These are phyloP conservation scores for Pyricularia sp. DNA, from an alignment of 2,329 filamentous ascomycete genomes.

Conservation along the genomic window DNA sequence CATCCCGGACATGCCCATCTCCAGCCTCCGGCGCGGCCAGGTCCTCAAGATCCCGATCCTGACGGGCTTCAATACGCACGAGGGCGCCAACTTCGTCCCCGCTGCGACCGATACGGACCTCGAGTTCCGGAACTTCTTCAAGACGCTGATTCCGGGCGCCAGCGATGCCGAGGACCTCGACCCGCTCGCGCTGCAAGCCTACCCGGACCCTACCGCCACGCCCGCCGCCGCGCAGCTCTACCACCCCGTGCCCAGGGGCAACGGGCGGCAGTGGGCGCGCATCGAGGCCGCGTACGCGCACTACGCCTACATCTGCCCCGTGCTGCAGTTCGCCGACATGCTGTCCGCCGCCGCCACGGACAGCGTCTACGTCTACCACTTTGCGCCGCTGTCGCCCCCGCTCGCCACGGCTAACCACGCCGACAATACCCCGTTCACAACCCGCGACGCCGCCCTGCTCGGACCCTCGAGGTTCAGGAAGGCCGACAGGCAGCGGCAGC, in stretches of 20 bases:
- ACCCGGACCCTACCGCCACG: conserved; percentile 44
- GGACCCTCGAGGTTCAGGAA: neutral
- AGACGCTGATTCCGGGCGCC: conserved; percentile 48
- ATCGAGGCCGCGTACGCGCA: conserved; percentile 53
- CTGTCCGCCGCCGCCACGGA: conserved; percentile 20
- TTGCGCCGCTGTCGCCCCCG: conserved; percentile 33
- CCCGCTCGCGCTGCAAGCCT: conserved; percentile 42
- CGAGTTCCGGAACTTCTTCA: conserved; percentile 53
- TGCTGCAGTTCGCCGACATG: conserved; percentile 47
- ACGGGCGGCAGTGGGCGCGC: conserved; percentile 47
- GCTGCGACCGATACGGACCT: conserved; percentile 30
- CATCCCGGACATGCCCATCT: conserved; percentile 47
- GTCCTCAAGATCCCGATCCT: conserved; percentile 53
- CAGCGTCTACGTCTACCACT: conserved; percentile 49
- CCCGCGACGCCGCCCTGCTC: conserved; percentile 28
- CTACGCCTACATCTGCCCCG: conserved; percentile 56
- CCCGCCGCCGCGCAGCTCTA: conserved; percentile 26
- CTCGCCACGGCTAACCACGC: conserved; percentile 35
- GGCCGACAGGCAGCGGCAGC: neutral
- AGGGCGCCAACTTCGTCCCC: conserved; percentile 57
- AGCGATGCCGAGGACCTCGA: conserved; percentile 36
- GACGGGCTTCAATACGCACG: conserved; percentile 63
- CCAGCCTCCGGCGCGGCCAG: conserved; percentile 43
- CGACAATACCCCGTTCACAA: conserved; percentile 32
- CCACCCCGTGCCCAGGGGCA: conserved; percentile 22